Evolutionary conservation across 2,329 filamentous ascomycete genomes (phyloP).

Genomic region (Phaeosphaeriaceae sp.): DNA sequence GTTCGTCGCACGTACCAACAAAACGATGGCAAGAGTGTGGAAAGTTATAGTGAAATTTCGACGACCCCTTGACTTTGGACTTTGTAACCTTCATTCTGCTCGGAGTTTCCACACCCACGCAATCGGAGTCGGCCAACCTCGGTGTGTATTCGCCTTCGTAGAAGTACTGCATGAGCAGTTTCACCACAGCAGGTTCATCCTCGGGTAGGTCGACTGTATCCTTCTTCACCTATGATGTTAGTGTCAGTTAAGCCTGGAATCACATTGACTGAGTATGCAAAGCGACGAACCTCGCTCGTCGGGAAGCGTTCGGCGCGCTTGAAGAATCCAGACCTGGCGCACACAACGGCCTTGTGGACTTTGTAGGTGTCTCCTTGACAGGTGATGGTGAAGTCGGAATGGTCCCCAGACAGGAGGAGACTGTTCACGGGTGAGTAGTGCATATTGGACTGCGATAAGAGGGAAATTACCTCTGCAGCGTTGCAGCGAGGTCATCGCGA

Average conservation of each 20-base stretch:
- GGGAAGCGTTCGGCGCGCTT: slow-evolving; percentile 4
- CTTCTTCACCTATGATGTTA: neutral
- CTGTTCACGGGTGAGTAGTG: neutral
- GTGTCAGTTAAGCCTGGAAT: neutral
- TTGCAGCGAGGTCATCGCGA: neutral
- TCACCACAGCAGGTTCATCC: slow-evolving; percentile 15
- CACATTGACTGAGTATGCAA: neutral
- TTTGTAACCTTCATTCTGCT: no score
- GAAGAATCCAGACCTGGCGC: slow-evolving; percentile 17
- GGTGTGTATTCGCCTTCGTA: slow-evolving; percentile 19
- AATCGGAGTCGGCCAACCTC: neutral
- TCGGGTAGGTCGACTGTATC: slow-evolving; percentile 9
- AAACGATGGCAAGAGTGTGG: slow-evolving; percentile 6
- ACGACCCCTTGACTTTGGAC: no score
- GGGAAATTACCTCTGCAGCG: neutral
- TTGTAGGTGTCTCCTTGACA: slow-evolving; percentile 19
- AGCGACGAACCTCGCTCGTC: neutral
- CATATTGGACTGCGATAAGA: neutral
- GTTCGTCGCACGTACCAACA: slow-evolving; percentile 26
- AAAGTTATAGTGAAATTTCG: slow-evolving; percentile 13
- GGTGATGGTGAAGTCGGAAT: slow-evolving; percentile 22
- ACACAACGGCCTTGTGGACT: slow-evolving; percentile 27
- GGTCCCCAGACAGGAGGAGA: slow-evolving; percentile 9
- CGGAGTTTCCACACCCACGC: no score
- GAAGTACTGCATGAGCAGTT: slow-evolving; percentile 17